Conservation (phyloP, 1,284 basidiomycete genomes). For the Microbotryum violaceum region DNA sequence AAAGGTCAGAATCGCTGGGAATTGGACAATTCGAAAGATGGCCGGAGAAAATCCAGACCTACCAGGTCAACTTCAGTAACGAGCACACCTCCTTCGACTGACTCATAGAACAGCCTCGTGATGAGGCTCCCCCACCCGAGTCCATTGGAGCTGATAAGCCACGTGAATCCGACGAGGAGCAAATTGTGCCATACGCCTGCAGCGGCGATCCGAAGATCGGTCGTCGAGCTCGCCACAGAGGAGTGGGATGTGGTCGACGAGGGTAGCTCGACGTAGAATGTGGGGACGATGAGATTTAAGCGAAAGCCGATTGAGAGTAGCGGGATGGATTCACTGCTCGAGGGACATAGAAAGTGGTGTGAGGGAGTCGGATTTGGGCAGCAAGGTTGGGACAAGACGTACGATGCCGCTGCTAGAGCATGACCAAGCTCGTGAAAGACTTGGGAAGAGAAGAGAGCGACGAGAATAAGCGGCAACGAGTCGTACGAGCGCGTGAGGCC, state of each 20-base stretch:
- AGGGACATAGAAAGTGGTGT: neutral
- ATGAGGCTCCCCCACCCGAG: neutral
- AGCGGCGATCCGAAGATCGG: constrained; percentile 17
- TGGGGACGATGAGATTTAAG: constrained; percentile 21
- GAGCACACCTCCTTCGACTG: constrained; percentile 2
- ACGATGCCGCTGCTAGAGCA: constrained; percentile 24
- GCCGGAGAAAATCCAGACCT: neutral
- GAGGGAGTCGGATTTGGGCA: neutral
- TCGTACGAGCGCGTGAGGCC: constrained; percentile 16
- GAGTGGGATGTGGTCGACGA: neutral
- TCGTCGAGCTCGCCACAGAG: neutral
- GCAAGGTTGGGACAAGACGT: neutral
- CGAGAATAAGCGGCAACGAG: constrained; percentile 11
- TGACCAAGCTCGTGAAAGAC: constrained; percentile 29
- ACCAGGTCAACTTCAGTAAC: neutral
- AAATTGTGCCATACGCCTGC: constrained; percentile 30
- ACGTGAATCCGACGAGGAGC: neutral
- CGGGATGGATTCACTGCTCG: constrained; percentile 7
- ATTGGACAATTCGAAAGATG: neutral
- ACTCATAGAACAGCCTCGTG: neutral
- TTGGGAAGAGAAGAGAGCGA: constrained; percentile 15
- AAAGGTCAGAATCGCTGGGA: neutral
- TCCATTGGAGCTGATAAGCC: neutral
- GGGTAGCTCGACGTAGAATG: constrained; percentile 25
- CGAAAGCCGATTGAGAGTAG: constrained; percentile 14